Evolutionary conservation across 768 basidiomycete species (phyloP).

Genomic region (Pleurotus tuoliensis): DNA sequence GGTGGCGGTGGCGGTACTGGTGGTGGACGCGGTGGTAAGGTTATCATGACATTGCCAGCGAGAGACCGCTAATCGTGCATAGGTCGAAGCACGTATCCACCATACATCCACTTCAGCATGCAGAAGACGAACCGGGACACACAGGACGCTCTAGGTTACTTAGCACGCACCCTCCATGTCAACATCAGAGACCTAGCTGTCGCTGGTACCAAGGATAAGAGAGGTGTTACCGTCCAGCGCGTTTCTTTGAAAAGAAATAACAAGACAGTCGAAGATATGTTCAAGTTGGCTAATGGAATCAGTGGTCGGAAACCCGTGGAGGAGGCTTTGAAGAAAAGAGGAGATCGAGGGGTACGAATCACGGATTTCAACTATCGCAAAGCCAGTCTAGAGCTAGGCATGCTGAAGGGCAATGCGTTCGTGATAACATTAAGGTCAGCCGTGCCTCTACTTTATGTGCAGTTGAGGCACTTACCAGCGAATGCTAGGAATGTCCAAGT

Average conservation of each 20-base stretch:
- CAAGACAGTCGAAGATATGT: constrained; percentile 79
- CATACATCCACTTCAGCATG: constrained; percentile 93
- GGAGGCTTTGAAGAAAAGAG: constrained; percentile 65
- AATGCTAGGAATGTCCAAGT: constrained; percentile 75
- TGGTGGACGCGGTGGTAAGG: constrained; percentile 22
- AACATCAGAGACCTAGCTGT: constrained; percentile 79
- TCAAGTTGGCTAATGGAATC: constrained; percentile 75
- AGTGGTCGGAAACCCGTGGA: constrained; percentile 49
- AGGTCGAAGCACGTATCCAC: constrained; percentile 66
- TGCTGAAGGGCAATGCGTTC: constrained; percentile 96
- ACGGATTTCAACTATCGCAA: constrained; percentile 86
- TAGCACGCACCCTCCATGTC: constrained; percentile 76
- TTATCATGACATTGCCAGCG: constrained; percentile 3
- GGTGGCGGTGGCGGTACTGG: constrained; percentile 36
- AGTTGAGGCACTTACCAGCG: background rate
- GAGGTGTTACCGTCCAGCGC: constrained; percentile 92
- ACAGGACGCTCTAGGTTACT: constrained; percentile 83
- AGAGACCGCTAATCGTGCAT: constrained; percentile 35
- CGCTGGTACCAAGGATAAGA: constrained; percentile 97
- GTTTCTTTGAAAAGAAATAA: constrained; percentile 76
- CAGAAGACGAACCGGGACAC: constrained; percentile 98
- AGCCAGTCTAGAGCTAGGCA: constrained; percentile 82
- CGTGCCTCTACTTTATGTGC: background rate
- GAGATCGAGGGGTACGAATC: constrained; percentile 86
- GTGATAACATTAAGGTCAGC: constrained; percentile 87